A percentile compares a stretch with the other conserved stretches of the same genome.
phyloP scores from a whole-genome alignment of 352 stramenopile species.

The Hyphochytrium catenoides region DNA sequence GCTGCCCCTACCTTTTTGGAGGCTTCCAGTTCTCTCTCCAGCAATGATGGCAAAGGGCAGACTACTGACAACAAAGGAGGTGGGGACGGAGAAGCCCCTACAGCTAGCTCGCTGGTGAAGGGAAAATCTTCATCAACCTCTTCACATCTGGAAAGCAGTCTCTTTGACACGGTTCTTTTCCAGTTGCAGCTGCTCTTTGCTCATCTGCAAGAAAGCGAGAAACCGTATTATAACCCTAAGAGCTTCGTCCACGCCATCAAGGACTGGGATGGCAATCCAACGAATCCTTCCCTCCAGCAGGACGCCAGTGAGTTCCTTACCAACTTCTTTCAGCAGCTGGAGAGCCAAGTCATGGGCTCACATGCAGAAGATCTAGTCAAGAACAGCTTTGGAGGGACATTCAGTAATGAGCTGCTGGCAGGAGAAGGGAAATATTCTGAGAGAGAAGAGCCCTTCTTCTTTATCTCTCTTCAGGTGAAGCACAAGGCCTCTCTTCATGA shows the following conservation, averaged over 20 bases:
- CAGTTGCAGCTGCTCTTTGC: conserved; percentile 71
- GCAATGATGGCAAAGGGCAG: conserved; percentile 1
- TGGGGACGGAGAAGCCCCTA: conserved; percentile 15
- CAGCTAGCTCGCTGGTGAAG: too few species aligned
- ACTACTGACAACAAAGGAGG: conserved; percentile 13
- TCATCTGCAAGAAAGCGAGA: conserved; percentile 55
- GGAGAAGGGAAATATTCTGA: conserved; percentile 61
- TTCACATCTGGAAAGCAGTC: too few species aligned
- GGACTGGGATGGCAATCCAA: conserved; percentile 56
- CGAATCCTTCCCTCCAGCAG: conserved; percentile 71
- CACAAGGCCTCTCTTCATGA: conserved; percentile 59
- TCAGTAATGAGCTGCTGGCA: conserved; percentile 72
- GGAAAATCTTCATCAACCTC: too few species aligned
- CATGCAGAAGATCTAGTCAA: conserved; percentile 41
- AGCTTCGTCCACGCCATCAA: conserved; percentile 49
- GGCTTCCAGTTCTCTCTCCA: too few species aligned
- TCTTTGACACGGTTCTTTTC: too few species aligned
- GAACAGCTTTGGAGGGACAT: conserved; percentile 60
- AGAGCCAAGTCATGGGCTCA: conserved; percentile 17
- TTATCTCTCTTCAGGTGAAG: conserved; percentile 62
- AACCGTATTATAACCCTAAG: conserved; percentile 53
- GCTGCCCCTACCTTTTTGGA: too few species aligned
- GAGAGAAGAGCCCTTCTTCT: conserved; percentile 65
- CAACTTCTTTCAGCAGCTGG: conserved; percentile 74
- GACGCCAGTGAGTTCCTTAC: conserved; percentile 78